Evolutionary conservation across 2,329 filamentous ascomycete species (phyloP).

Genomic region (Nigrospora sphaerica): DNA sequence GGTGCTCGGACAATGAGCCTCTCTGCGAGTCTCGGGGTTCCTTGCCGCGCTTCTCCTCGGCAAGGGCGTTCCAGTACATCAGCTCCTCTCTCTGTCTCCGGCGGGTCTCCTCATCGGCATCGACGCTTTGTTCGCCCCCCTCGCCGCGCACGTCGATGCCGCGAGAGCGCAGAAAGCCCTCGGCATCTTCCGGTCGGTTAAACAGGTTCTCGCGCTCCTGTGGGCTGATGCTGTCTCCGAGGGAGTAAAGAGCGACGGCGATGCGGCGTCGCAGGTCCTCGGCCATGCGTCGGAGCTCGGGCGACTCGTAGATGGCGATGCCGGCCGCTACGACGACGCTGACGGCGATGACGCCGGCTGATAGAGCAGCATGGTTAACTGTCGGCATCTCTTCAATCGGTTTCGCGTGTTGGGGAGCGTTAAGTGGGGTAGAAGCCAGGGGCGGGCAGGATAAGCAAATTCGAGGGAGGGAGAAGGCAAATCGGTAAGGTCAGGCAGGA

Average conservation of each 20-base stretch:
- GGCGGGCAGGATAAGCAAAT: not conserved
- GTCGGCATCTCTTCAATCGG: conserved; percentile 36
- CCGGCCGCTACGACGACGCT: conserved; percentile 51
- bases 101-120: conserved; percentile 55
- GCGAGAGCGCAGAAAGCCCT: conserved; percentile 53
- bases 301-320: conserved; percentile 56
- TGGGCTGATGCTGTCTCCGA: conserved; percentile 50
- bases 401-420: not conserved
- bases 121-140: conserved; percentile 40
- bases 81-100: conserved; percentile 57
- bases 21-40: conserved; percentile 20
- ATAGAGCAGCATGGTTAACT: conserved; percentile 47
- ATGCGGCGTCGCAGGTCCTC: conserved; percentile 55
- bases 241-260: conserved; percentile 50
- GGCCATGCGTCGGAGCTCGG: conserved; percentile 54
- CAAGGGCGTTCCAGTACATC: conserved; percentile 57
- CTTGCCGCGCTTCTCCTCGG: conserved; percentile 38
- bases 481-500: not conserved
- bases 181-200: conserved; percentile 60
- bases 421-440: not conserved
- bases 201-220: conserved; percentile 46
- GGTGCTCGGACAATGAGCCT: not conserved
- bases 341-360: conserved; percentile 52
- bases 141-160: conserved; percentile 20
- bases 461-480: not conserved